Evolutionary conservation across 2,329 filamentous ascomycete genomes (phyloP).

Genomic region (Aspergillus bombycis): DNA sequence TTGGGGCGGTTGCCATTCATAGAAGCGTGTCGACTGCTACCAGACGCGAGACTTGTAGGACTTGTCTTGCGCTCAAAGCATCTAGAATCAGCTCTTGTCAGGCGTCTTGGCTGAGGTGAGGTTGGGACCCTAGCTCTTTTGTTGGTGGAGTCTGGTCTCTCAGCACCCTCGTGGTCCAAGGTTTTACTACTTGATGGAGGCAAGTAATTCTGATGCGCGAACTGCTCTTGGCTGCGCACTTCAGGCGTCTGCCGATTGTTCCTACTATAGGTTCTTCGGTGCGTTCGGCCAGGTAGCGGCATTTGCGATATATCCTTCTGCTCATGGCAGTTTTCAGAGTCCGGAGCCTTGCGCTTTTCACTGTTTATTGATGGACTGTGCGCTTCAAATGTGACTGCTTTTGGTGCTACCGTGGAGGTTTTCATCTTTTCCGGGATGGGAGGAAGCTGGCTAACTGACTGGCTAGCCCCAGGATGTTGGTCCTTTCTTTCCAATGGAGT

Average conservation of each 20-base stretch:
- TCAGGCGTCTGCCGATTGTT: constrained; percentile 11
- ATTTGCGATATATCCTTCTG: neutral
- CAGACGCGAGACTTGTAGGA: constrained; percentile 34
- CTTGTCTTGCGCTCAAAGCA: constrained; percentile 31
- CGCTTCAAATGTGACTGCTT: constrained; percentile 30
- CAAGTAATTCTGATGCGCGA: neutral
- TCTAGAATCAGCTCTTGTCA: constrained; percentile 22
- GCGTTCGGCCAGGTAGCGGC: constrained; percentile 6
- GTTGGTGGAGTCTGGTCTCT: neutral
- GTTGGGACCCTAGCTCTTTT: constrained; percentile 18
- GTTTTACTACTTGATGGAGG: constrained; percentile 4
- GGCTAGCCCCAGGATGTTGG: neutral
- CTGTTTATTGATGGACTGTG: neutral
- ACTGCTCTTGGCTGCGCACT: neutral
- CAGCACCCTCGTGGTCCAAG: neutral
- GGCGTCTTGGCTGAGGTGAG: constrained; percentile 12
- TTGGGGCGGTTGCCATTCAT: constrained; percentile 13
- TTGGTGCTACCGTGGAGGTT: constrained; percentile 20
- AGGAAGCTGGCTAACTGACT: neutral
- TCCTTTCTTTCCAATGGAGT: neutral
- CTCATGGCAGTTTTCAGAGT: neutral
- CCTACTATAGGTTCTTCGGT: constrained; percentile 26
- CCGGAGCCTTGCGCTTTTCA: constrained; percentile 12
- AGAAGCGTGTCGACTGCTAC: constrained; percentile 27
- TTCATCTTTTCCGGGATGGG: neutral